Evolutionary conservation across 306 rosid species (phyloP).

Genomic region (Erythrophleum fordii): DNA sequence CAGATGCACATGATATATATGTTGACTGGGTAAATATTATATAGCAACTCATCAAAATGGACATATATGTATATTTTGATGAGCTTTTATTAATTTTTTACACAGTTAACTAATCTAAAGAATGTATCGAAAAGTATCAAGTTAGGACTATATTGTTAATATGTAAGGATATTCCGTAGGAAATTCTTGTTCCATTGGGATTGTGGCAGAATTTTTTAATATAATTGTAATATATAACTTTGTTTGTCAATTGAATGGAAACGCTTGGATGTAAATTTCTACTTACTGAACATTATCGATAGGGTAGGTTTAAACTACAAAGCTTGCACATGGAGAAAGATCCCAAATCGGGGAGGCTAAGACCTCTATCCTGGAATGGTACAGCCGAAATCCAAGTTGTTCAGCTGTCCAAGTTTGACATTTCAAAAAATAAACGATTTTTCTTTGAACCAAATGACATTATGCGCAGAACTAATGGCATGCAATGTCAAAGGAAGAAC

Average conservation of each 20-base stretch:
- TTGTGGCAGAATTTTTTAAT: slow-evolving; percentile 41
- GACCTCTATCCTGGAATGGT: slow-evolving; percentile 14
- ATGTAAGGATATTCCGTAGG: slow-evolving; percentile 22
- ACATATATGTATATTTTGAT: neutral
- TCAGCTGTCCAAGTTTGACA: slow-evolving; percentile 31
- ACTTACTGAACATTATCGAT: neutral
- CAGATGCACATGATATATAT: neutral
- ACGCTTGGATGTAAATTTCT: slow-evolving; percentile 1
- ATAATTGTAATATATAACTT: slow-evolving; percentile 42
- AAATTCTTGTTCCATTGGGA: slow-evolving; percentile 23
- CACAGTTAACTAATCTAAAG: neutral
- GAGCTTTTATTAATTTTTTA: neutral
- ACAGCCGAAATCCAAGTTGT: neutral
- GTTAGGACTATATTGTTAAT: slow-evolving; percentile 9
- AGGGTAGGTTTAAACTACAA: neutral
- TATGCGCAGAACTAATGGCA: slow-evolving; percentile 10
- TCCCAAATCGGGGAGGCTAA: neutral
- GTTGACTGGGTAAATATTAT: neutral
- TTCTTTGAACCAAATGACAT: neutral
- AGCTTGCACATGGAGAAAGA: neutral
- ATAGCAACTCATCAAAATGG: neutral
- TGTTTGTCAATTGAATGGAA: slow-evolving; percentile 28
- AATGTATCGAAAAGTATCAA: neutral
- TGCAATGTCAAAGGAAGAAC: slow-evolving; percentile 5
- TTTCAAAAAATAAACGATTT: neutral